Evolutionary conservation across 208 protist genomes (phyloP), one percentile per base, ranked within the genome.

Genomic region (Trypanosoma cruzi): DNA sequence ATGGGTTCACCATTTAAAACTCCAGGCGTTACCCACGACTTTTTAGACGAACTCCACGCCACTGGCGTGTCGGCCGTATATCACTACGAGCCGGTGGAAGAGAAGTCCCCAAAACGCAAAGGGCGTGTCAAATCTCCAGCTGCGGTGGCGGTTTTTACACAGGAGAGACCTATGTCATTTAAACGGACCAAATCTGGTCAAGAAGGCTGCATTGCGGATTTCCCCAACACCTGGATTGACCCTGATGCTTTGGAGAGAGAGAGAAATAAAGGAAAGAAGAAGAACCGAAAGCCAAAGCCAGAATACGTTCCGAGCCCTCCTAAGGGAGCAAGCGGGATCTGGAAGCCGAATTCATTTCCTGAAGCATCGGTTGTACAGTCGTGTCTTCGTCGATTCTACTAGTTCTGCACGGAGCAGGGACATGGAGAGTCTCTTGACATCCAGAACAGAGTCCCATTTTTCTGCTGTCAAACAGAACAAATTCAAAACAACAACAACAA

Each of bases 301-400:
- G 63, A 68, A 55, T 81, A 72, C 26, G 70, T 73, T 26, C 70
- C 71, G 1, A 71, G 77, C 13, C 69, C 71, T 29, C 71, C 72
- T 14, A 86, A 85, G 48, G 71, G 64, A 10, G 54, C 68, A 2
- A 77, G 42, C 24, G 84, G 84, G 16, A 53, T 63, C 53, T 96
- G 90, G 88, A 94, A 81, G 72, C 88, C 90, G 0, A 93, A 93
- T 56, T 87, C 88, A 20, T 90, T 89, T 63, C 79, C 64, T 34
- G 90, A 92, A 55, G 84, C 75, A 31, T 86, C 86, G n/a, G 67
- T 96, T 2, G 65, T 94, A 6, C 86, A 85, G 16, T 96, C 90
- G 0, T 92, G 84, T 61, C 80, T 96, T 48, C 85, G 84, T 8
- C 74, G 80, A 50, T 96, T 96, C 63, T 92, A 96, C 60, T 95